Conservation (phyloP, 495 filamentous ascomycete genomes). For the Immersiella caudata region DNA sequence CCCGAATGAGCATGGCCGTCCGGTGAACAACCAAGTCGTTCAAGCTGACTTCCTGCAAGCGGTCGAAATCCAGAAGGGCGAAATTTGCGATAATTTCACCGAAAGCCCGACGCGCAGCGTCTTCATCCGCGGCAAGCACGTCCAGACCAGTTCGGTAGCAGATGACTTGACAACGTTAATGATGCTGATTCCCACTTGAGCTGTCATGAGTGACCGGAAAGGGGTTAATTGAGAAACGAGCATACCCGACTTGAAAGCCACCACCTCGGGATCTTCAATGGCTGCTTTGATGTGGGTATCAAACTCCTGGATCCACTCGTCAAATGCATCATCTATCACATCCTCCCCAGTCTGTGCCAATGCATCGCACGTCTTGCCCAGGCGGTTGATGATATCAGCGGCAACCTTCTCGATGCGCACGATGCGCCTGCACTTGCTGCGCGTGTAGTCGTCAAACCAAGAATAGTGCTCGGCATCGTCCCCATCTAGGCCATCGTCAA, state of each 20-base stretch:
- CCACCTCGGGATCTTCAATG: conserved; percentile 67
- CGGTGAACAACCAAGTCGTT: conserved; percentile 68
- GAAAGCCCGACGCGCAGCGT: conserved; percentile 32
- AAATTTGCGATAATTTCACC: conserved; percentile 34
- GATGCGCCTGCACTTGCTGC: conserved; percentile 68
- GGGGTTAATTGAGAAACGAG: neutral
- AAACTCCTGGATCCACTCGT: conserved; percentile 36
- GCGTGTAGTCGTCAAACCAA: conserved; percentile 73
- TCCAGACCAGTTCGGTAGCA: conserved; percentile 82
- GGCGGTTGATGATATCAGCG: conserved; percentile 58
- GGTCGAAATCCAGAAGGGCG: conserved; percentile 32
- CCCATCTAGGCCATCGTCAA: conserved; percentile 75
- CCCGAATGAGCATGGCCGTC: conserved; percentile 53
- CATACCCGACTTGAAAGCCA: conserved; percentile 71
- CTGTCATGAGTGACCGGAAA: neutral
- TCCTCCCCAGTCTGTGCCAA: conserved; percentile 21
- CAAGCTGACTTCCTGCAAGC: conserved; percentile 64
- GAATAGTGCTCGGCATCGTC: conserved; percentile 61
- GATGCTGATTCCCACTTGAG: too few species aligned
- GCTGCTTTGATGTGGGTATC: conserved; percentile 51
- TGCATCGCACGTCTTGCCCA: conserved; percentile 37
- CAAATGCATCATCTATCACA: conserved; percentile 37
- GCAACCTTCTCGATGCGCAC: conserved; percentile 83
- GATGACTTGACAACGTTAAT: conserved; percentile 49
- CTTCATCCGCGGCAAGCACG: conserved; percentile 41